Evolutionary conservation across 2,329 filamentous ascomycete genomes (phyloP).

Genomic region (Hirsutella rhossiliensis): DNA sequence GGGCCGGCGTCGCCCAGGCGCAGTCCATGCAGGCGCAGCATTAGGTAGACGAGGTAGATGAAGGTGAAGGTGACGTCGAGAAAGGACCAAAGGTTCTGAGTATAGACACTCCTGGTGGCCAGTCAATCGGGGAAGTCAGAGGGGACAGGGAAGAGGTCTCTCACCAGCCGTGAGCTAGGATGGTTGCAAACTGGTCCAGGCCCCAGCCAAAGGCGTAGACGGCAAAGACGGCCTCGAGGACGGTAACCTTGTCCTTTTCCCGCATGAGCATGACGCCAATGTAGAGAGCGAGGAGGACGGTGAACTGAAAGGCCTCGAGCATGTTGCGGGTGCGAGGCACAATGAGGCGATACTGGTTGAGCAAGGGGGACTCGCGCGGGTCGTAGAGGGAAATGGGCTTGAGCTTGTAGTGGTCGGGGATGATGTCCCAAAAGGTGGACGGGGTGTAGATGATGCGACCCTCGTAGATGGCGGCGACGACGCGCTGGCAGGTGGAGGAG

Average conservation of each 20-base stretch:
- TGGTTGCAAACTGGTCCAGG: constrained; percentile 64
- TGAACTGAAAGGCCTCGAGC: constrained; percentile 64
- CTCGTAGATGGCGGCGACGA: constrained; percentile 72
- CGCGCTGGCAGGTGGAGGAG: constrained; percentile 67
- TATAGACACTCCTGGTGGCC: constrained; percentile 57
- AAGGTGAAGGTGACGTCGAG: constrained; percentile 67
- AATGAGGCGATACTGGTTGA: constrained; percentile 78
- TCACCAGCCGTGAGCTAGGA: constrained; percentile 59
- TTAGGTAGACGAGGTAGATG: constrained; percentile 58
- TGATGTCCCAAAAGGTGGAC: constrained; percentile 68
- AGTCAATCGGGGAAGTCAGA: background rate
- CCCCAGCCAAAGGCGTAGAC: constrained; percentile 71
- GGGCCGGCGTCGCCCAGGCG: constrained; percentile 31
- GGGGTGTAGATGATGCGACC: constrained; percentile 75
- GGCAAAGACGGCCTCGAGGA: constrained; percentile 53
- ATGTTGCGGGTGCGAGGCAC: constrained; percentile 68
- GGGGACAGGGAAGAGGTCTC: constrained; percentile 2
- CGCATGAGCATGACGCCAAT: constrained; percentile 60
- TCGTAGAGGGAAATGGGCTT: constrained; percentile 74
- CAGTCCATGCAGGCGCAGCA: constrained; percentile 55
- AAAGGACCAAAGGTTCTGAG: constrained; percentile 82
- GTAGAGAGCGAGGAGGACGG: constrained; percentile 57
- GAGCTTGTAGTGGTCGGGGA: constrained; percentile 77
- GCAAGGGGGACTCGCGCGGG: constrained; percentile 58
- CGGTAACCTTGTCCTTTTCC: constrained; percentile 41